Evolutionary conservation across 2,329 filamentous ascomycete species (phyloP).

Genomic region (Aspergillus ruber): DNA sequence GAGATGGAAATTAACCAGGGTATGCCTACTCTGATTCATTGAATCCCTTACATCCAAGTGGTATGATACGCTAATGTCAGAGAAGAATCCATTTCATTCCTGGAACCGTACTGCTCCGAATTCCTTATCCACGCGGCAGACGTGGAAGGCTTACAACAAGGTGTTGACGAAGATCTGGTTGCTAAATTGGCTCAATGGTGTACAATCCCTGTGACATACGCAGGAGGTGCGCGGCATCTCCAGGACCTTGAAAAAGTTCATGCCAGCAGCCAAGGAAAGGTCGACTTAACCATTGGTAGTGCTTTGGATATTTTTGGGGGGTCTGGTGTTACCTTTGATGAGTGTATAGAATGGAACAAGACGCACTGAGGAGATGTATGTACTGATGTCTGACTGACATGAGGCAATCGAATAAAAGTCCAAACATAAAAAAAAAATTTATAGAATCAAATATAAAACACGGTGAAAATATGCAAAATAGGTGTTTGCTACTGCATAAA

Average conservation of each 20-base stretch:
- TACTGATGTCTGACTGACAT: no score
- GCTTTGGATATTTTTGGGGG: conserved; percentile 95
- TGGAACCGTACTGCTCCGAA: conserved; percentile 91
- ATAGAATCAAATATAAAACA: neutral
- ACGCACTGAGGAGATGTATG: conserved; percentile 20
- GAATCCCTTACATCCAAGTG: neutral
- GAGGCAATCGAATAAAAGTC: no score
- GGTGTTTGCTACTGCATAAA: neutral
- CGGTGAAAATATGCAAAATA: no score
- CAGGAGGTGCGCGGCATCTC: conserved; percentile 79
- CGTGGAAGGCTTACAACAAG: conserved; percentile 86
- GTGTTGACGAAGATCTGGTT: conserved; percentile 83
- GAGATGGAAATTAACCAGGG: conserved; percentile 90
- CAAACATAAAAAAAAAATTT: neutral
- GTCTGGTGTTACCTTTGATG: conserved; percentile 74
- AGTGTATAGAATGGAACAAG: conserved; percentile 83
- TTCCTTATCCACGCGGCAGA: conserved; percentile 97
- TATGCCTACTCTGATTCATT: conserved; percentile 32
- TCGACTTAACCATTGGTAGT: conserved; percentile 94
- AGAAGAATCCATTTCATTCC: conserved; percentile 67
- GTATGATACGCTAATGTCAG: conserved; percentile 6
- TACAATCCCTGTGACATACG: conserved; percentile 88
- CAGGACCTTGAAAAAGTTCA: conserved; percentile 79
- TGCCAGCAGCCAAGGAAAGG: conserved; percentile 66
- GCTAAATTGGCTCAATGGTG: conserved; percentile 74